These are phyloP conservation scores for Cercophora newfieldiana DNA, from an alignment of 495 filamentous ascomycete genomes.

Conservation along the genomic window DNA sequence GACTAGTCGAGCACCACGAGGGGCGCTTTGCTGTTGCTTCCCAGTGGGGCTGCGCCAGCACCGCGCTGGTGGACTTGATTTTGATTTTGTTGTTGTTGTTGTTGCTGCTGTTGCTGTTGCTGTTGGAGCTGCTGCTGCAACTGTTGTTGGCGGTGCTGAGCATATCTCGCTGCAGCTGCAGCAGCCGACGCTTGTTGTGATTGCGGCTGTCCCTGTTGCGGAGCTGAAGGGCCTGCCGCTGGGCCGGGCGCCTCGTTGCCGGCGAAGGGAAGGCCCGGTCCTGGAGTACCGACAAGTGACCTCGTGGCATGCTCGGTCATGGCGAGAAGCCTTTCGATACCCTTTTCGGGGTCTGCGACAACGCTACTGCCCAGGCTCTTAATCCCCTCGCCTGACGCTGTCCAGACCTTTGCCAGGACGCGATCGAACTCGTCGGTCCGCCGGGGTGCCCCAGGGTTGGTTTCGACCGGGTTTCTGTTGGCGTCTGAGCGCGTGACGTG, in stretches of 20 bases:
- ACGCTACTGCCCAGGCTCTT: constrained; percentile 36
- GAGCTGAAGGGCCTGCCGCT: neutral
- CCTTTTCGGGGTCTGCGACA: constrained; percentile 31
- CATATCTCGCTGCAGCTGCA: neutral
- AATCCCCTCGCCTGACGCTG: constrained; percentile 32
- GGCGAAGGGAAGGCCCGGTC: constrained; percentile 3
- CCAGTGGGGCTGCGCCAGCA: neutral
- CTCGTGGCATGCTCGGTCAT: constrained; percentile 34
- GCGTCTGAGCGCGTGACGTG: constrained; percentile 33
- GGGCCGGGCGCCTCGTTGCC: neutral
- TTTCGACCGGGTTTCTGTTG: neutral
- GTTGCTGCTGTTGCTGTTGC: constrained; percentile 17
- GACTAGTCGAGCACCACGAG: constrained; percentile 10
- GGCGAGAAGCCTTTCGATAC: constrained; percentile 33
- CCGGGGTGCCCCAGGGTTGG: constrained; percentile 4
- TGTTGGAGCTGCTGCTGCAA: constrained; percentile 11
- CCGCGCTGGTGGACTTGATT: constrained; percentile 21
- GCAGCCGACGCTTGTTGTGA: neutral
- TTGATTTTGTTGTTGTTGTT: constrained; percentile 6
- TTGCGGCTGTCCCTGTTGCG: neutral
- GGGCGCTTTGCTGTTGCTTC: neutral
- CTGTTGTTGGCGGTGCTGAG: constrained; percentile 18
- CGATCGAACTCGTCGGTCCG: constrained; percentile 45
- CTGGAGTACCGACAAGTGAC: constrained; percentile 28
- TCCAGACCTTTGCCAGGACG: constrained; percentile 41